phyloP scores from a whole-genome alignment of 139 green algal species.

The Cymbomonas tetramitiformis region DNA sequence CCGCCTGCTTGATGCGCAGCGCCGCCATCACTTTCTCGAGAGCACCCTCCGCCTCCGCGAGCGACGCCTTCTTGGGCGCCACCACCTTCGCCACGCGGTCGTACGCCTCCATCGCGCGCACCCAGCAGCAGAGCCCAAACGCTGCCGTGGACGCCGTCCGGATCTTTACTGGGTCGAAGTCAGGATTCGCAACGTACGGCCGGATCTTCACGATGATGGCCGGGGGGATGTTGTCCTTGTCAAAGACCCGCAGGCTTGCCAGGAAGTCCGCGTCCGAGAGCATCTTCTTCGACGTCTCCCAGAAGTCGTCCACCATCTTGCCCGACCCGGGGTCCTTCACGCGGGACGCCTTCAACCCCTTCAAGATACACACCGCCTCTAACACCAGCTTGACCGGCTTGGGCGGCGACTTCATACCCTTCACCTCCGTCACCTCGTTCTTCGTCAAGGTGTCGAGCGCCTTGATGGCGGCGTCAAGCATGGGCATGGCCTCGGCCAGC shows the following conservation, averaged over 20 bases:
- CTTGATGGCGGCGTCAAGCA: constrained; percentile 46
- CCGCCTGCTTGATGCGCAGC: constrained; percentile 46
- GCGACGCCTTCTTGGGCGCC: constrained; percentile 47
- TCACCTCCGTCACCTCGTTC: constrained; percentile 57
- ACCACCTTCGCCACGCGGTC: constrained; percentile 45
- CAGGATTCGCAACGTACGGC: constrained; percentile 43
- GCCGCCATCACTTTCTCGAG: constrained; percentile 46
- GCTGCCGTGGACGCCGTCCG: constrained; percentile 47
- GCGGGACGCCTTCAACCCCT: constrained; percentile 30
- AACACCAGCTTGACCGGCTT: constrained; percentile 33
- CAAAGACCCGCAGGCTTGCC: constrained; percentile 39
- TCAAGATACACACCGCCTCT: constrained; percentile 36
- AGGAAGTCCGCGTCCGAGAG: constrained; percentile 57
- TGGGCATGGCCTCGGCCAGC: constrained; percentile 48
- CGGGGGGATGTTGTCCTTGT: constrained; percentile 62
- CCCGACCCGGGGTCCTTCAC: constrained; percentile 27
- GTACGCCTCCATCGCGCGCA: constrained; percentile 60
- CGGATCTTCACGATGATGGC: constrained; percentile 47
- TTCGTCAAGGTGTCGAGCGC: constrained; percentile 63
- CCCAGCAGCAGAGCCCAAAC: constrained; percentile 55
- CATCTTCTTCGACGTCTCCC: constrained; percentile 31
- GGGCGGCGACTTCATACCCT: constrained; percentile 65
- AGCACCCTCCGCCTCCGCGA: constrained; percentile 41
- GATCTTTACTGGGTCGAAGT: constrained; percentile 57
- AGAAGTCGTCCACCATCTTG: constrained; percentile 41